A percentile compares a stretch with the other conserved stretches of the same genome.
Evolutionary conservation across 2,329 filamentous ascomycete species (phyloP).

Genomic region (Aotearoamyces nothofagi): DNA sequence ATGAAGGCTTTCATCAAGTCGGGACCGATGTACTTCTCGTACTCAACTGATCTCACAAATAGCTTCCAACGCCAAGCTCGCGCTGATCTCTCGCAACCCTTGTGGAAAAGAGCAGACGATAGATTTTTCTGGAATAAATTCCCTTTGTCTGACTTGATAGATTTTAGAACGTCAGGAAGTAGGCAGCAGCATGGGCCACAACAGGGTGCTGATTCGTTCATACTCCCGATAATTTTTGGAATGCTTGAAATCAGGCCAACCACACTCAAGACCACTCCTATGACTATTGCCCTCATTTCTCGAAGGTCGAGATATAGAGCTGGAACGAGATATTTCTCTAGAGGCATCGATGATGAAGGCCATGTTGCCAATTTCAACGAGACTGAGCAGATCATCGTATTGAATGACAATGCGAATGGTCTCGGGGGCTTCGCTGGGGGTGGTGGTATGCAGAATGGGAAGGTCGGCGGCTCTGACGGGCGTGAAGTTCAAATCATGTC

Average conservation of each 20-base stretch:
- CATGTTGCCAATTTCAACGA: conserved; percentile 99
- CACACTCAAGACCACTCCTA: conserved; percentile 65
- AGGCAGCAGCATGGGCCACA: conserved; percentile 55
- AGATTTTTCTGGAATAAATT: conserved; percentile 99
- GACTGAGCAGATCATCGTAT: conserved; percentile 80
- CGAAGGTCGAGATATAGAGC: conserved; percentile 76
- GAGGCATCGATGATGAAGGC: conserved; percentile 83
- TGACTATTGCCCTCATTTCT: conserved; percentile 81
- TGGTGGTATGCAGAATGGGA: conserved; percentile 60
- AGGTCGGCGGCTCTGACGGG: conserved; percentile 38
- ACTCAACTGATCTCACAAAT: conserved; percentile 92
- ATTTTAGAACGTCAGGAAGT: conserved; percentile 56
- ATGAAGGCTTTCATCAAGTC: conserved; percentile 70
- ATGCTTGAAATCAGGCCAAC: conserved; percentile 88
- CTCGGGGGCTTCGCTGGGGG: conserved; percentile 70
- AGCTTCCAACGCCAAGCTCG: conserved; percentile 88
- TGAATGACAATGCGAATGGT: conserved; percentile 67
- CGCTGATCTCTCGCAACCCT: conserved; percentile 50
- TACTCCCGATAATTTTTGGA: conserved; percentile 89
- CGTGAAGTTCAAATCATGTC: conserved; percentile 80
- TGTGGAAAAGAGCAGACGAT: conserved; percentile 90
- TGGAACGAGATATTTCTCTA: conserved; percentile 88
- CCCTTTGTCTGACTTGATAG: conserved; percentile 78
- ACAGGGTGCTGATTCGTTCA: conserved; percentile 72
- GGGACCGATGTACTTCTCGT: conserved; percentile 94